Conservation (phyloP, 306 rosid genomes). For the Sechiopsis laciniata region DNA sequence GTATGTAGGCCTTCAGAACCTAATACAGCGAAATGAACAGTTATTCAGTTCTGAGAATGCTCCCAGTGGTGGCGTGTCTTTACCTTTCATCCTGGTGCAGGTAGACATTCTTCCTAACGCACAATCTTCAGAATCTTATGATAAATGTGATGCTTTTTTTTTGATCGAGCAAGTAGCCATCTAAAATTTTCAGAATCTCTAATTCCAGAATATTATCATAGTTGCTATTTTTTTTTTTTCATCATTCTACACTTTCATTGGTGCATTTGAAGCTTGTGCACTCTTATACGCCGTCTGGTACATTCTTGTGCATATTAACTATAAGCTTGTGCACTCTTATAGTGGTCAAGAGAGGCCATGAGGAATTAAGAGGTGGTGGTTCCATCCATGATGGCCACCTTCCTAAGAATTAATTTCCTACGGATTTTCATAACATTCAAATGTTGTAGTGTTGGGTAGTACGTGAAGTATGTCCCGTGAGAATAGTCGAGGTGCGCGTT, state of each 20-base stretch:
- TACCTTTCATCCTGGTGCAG: slow-evolving; percentile 94
- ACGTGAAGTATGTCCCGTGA: too few relatives aligned
- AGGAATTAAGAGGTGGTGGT: too few relatives aligned
- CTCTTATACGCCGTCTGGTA: background rate
- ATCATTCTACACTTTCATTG: too few relatives aligned
- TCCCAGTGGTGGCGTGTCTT: slow-evolving; percentile 89
- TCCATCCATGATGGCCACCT: too few relatives aligned
- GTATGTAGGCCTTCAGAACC: slow-evolving; percentile 85
- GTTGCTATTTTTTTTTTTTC: too few relatives aligned
- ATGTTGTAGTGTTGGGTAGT: too few relatives aligned
- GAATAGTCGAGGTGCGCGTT: too few relatives aligned
- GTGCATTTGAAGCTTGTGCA: slow-evolving; percentile 9
- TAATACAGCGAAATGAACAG: slow-evolving; percentile 82
- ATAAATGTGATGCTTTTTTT: background rate
- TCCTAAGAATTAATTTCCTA: too few relatives aligned
- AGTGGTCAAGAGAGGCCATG: too few relatives aligned
- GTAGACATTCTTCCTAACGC: slow-evolving; percentile 37
- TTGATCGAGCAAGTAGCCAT: background rate
- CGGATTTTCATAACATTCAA: too few relatives aligned
- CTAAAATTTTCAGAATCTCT: background rate
- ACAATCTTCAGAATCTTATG: slow-evolving; percentile 7
- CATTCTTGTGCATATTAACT: background rate
- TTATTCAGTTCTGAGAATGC: slow-evolving; percentile 74
- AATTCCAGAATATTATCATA: too few relatives aligned
- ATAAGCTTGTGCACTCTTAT: too few relatives aligned